These are phyloP conservation scores for Bombardia bombarda DNA, from an alignment of 495 filamentous ascomycete species.

Conservation along the genomic window DNA sequence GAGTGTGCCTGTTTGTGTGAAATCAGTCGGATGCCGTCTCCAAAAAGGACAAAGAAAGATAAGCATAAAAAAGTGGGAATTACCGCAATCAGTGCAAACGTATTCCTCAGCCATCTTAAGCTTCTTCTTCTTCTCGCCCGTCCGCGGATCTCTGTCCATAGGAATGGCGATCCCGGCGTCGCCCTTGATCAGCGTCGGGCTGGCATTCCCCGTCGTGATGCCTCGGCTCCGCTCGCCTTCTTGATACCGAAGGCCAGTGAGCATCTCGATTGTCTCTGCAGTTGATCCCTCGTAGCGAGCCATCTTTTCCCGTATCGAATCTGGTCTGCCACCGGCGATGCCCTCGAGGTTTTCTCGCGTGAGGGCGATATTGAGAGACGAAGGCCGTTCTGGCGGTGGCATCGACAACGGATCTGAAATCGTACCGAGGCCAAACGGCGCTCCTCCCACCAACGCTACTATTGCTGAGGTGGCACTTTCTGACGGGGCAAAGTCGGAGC, in stretches of 20 bases:
- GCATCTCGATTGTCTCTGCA: slow-evolving; percentile 84
- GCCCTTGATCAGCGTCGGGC: slow-evolving; percentile 72
- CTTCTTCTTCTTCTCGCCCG: slow-evolving; percentile 79
- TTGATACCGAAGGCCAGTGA: slow-evolving; percentile 81
- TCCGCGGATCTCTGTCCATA: slow-evolving; percentile 58
- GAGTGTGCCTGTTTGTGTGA: slow-evolving; percentile 49
- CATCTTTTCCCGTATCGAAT: slow-evolving; percentile 72
- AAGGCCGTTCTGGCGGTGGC: slow-evolving; percentile 62
- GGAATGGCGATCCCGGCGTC: slow-evolving; percentile 81
- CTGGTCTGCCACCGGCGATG: slow-evolving; percentile 56
- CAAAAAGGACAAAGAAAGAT: background rate
- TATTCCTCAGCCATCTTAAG: slow-evolving; percentile 88
- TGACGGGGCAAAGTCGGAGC: slow-evolving; percentile 46
- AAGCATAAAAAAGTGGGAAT: too few relatives aligned
- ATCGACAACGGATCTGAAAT: slow-evolving; percentile 32
- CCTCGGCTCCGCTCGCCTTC: slow-evolving; percentile 86
- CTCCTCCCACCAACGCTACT: too few relatives aligned
- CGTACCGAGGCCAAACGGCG: too few relatives aligned
- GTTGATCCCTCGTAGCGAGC: slow-evolving; percentile 64
- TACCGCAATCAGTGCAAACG: slow-evolving; percentile 90
- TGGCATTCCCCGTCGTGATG: slow-evolving; percentile 76
- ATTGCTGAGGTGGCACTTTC: slow-evolving; percentile 37
- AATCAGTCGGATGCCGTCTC: background rate
- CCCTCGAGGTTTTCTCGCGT: slow-evolving; percentile 76
- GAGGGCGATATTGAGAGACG: slow-evolving; percentile 51